A percentile compares a stretch with the other conserved stretches of the same genome.
Conservation (phyloP, 108 stramenopile genomes). For the Tribonema minus region DNA sequence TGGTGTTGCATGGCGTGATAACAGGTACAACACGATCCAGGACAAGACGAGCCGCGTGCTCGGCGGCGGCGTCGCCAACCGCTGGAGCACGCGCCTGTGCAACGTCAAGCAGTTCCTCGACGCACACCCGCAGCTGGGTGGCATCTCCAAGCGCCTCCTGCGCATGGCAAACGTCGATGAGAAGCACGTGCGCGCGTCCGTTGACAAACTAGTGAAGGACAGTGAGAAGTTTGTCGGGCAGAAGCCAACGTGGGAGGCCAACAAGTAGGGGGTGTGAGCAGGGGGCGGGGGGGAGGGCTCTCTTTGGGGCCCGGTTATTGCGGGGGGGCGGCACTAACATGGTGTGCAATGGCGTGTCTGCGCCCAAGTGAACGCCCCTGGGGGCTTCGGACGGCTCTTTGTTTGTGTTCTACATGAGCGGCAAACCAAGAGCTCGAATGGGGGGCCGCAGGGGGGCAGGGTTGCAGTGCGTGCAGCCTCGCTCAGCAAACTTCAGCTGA, state of each 20-base stretch:
- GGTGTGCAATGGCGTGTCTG: no score
- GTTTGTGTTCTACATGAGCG: no score
- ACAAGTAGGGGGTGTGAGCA: no score
- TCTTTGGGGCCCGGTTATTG: no score
- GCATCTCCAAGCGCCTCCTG: background rate
- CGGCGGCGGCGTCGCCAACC: slow-evolving; percentile 47
- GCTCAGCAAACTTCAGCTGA: no score
- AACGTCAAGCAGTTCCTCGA: background rate
- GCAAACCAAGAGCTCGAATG: no score
- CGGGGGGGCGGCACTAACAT: no score
- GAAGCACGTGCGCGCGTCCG: background rate
- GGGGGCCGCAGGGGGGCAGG: no score
- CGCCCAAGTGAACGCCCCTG: no score
- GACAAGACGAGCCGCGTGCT: slow-evolving; percentile 43
- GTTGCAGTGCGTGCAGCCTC: no score
- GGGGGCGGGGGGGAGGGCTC: no score
- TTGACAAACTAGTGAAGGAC: background rate
- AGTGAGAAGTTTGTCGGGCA: background rate
- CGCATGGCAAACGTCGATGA: background rate
- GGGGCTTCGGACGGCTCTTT: no score
- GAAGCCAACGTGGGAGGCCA: background rate
- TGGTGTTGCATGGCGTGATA: background rate
- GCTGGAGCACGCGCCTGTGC: slow-evolving; percentile 43
- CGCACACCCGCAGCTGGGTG: background rate
- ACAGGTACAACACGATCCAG: slow-evolving; percentile 26